Evolutionary conservation across 176 grass and related monocot species (phyloP).

Genomic region (Microstegium vimineum): DNA sequence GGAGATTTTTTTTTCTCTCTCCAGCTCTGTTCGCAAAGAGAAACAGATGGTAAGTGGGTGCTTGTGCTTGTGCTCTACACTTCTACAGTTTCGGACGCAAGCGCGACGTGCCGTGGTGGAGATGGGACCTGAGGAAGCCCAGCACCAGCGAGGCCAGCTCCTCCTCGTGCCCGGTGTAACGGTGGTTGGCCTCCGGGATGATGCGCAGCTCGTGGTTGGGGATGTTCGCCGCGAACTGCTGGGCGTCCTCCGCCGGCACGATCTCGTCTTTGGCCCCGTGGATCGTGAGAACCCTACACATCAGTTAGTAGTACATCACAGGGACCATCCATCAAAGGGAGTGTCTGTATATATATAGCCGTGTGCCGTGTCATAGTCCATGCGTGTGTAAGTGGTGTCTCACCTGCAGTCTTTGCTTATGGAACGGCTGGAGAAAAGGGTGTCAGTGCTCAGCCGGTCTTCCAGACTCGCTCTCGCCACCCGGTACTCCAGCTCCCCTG

Average conservation of each 20-base stretch:
- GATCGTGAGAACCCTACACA: slow-evolving; percentile 65
- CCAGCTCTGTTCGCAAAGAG: not conserved
- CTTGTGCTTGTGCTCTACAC: too few relatives aligned
- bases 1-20: not conserved
- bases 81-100: slow-evolving; percentile 53
- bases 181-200: slow-evolving; percentile 65
- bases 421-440: slow-evolving; percentile 50
- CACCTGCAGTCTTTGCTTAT: slow-evolving; percentile 77
- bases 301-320: not conserved
- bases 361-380: too few relatives aligned
- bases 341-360: not conserved
- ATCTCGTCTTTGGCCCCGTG: slow-evolving; percentile 76
- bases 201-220: slow-evolving; percentile 66
- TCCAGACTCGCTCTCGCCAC: slow-evolving; percentile 58
- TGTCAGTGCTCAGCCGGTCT: slow-evolving; percentile 76
- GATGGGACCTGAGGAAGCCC: slow-evolving; percentile 45
- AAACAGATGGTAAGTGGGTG: not conserved
- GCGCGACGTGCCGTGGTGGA: not conserved
- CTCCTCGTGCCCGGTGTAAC: slow-evolving; percentile 49
- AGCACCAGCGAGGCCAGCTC: slow-evolving; percentile 45
- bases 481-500: slow-evolving; percentile 64
- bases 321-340: not conserved
- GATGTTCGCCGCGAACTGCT: slow-evolving; percentile 67
- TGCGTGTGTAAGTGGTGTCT: slow-evolving; percentile 5
- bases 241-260: slow-evolving; percentile 55